These are phyloP conservation scores for Scedosporium boydii DNA, from an alignment of 2,329 filamentous ascomycete species.

Conservation along the genomic window DNA sequence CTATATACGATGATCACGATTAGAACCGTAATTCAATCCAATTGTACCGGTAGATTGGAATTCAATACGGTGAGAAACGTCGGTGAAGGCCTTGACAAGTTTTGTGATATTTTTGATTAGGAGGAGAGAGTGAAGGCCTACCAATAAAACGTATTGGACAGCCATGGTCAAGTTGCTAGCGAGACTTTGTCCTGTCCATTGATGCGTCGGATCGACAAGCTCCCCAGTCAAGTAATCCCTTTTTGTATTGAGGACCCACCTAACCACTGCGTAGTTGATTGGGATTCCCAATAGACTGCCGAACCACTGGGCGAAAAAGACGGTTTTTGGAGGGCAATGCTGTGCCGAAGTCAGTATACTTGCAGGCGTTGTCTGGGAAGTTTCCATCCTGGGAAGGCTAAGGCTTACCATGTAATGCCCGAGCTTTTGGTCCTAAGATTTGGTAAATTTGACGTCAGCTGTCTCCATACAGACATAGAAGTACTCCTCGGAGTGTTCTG, in stretches of 20 bases:
- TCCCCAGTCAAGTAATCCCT: constrained; percentile 42
- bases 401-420: background rate
- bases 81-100: too few species aligned
- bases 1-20: constrained; percentile 14
- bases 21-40: background rate
- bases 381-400: background rate
- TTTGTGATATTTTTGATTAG: too few species aligned
- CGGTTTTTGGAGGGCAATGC: constrained; percentile 47
- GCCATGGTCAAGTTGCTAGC: constrained; percentile 41
- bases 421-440: background rate
- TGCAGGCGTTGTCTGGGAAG: background rate
- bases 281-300: constrained; percentile 49
- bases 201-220: constrained; percentile 42
- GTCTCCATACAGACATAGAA: background rate
- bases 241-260: constrained; percentile 50
- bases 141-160: constrained; percentile 51
- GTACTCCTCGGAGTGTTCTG: too few species aligned
- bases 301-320: constrained; percentile 54
- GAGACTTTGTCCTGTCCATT: constrained; percentile 51
- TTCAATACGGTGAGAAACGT: too few species aligned
- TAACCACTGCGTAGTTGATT: constrained; percentile 51
- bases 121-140: constrained; percentile 9
- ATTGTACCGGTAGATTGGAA: background rate
- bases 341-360: background rate
- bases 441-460: background rate